phyloP scores from a whole-genome alignment of 2,329 filamentous ascomycete genomes.

The Monilinia laxa region DNA sequence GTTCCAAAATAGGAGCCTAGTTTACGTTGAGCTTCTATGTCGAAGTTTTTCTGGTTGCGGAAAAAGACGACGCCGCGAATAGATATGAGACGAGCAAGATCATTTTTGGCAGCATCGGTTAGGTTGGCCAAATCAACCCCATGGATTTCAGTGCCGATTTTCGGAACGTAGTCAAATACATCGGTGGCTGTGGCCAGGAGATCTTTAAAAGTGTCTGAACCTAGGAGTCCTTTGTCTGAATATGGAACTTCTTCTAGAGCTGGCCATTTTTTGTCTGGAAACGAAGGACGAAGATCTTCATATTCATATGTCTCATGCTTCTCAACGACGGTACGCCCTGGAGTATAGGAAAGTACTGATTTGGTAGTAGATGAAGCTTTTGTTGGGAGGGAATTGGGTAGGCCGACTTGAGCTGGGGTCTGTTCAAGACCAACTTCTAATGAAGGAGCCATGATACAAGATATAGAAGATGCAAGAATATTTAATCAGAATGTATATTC shows the following conservation, averaged over 20 bases:
- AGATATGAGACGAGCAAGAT: constrained; percentile 52
- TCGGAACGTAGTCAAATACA: constrained; percentile 53
- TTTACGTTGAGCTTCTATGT: constrained; percentile 52
- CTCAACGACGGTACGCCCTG: constrained; percentile 49
- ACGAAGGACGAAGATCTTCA: constrained; percentile 52
- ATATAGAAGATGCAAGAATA: background rate
- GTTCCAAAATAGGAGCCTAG: constrained; percentile 54
- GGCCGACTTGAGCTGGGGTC: constrained; percentile 2
- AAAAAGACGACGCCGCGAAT: constrained; percentile 59
- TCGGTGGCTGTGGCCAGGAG: constrained; percentile 53
- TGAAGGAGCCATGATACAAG: constrained; percentile 29
- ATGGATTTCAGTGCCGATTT: constrained; percentile 43
- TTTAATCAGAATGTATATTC: background rate
- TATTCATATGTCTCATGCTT: constrained; percentile 51
- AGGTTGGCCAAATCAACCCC: constrained; percentile 48
- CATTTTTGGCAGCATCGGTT: constrained; percentile 48
- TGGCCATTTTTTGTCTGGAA: constrained; percentile 54
- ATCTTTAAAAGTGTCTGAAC: constrained; percentile 54
- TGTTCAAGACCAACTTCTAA: constrained; percentile 27
- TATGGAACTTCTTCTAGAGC: constrained; percentile 50
- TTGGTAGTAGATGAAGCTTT: constrained; percentile 15
- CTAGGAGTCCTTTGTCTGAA: constrained; percentile 53
- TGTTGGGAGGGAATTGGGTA: constrained; percentile 5
- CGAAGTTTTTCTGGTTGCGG: constrained; percentile 53
- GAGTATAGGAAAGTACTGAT: constrained; percentile 35